Evolutionary conservation across 1,284 basidiomycete species (phyloP).

Genomic region (Trichosporon sp.): DNA sequence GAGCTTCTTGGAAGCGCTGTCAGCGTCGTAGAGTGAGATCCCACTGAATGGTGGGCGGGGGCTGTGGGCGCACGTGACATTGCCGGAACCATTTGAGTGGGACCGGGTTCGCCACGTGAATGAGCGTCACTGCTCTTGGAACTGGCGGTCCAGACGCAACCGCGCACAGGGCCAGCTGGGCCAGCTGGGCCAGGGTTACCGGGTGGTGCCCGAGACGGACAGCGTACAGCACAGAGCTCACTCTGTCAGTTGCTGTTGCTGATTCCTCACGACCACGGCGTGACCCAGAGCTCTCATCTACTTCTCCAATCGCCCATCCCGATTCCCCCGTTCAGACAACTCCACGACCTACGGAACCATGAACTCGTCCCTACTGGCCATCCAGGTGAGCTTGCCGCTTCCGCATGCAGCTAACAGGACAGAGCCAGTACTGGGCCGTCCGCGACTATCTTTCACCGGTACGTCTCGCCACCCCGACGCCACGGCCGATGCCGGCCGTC

Average conservation of each 20-base stretch:
- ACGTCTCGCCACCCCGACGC: slow-evolving; percentile 38
- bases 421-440: slow-evolving; percentile 92
- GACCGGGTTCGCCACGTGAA: not conserved
- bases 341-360: slow-evolving; percentile 29
- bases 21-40: not conserved
- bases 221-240: not conserved
- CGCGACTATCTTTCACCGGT: slow-evolving; percentile 96
- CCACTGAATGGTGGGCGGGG: not conserved
- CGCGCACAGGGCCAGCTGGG: not conserved
- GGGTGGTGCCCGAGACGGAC: slow-evolving; percentile 14
- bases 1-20: not conserved
- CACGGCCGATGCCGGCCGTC: slow-evolving; percentile 6
- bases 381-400: slow-evolving; percentile 48
- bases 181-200: not conserved
- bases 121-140: not conserved
- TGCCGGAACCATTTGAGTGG: not conserved
- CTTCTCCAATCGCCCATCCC: not conserved
- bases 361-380: slow-evolving; percentile 56
- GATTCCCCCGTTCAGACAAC: not conserved
- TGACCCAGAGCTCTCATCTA: not conserved
- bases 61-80: not conserved
- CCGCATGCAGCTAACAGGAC: slow-evolving; percentile 27
- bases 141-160: not conserved
- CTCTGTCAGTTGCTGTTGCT: not conserved
- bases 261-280: not conserved